These are phyloP conservation scores for Yamadazyma triangularis DNA, from an alignment of 1,139 yeast genomes.

Conservation along the genomic window DNA sequence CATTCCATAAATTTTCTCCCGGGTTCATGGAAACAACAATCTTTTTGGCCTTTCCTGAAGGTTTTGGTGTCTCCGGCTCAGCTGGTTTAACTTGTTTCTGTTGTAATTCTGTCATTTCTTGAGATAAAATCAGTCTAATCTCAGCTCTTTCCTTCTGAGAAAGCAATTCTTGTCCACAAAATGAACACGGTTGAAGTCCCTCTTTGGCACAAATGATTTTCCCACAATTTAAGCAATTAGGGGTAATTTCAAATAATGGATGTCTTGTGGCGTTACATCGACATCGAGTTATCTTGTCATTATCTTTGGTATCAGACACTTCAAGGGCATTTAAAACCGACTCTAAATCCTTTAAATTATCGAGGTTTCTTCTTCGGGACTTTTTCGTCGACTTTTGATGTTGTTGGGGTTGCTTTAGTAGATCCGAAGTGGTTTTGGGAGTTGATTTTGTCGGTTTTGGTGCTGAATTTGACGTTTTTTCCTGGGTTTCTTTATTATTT, in stretches of 20 bases:
- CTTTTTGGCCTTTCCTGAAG: conserved; percentile 21
- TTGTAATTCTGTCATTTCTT: too few species aligned
- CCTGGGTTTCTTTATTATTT: too few species aligned
- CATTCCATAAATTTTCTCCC: conserved; percentile 62
- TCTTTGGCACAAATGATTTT: conserved; percentile 87
- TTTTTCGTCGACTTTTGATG: conserved; percentile 27
- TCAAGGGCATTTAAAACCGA: conserved; percentile 35
- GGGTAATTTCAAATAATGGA: conserved; percentile 84
- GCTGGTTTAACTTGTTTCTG: too few species aligned
- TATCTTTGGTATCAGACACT: too few species aligned
- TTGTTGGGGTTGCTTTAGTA: conserved; percentile 14
- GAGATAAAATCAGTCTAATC: conserved; percentile 47
- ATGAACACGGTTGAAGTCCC: conserved; percentile 87
- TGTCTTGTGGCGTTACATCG: conserved; percentile 84
- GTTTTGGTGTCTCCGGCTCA: conserved; percentile 12
- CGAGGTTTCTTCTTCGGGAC: conserved; percentile 35
- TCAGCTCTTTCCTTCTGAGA: conserved; percentile 55
- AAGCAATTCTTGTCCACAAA: conserved; percentile 68
- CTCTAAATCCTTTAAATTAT: conserved; percentile 57
- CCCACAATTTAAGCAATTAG: conserved; percentile 93
- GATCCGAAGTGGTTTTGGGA: too few species aligned
- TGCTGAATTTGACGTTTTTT: neutral
- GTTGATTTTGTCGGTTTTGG: conserved; percentile 1
- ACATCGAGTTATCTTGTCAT: too few species aligned
- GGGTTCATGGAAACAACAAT: conserved; percentile 52